Evolutionary conservation across 2,329 filamentous ascomycete species (phyloP), one percentile per base, ranked within the genome.

Genomic region (Xylaria sp.): DNA sequence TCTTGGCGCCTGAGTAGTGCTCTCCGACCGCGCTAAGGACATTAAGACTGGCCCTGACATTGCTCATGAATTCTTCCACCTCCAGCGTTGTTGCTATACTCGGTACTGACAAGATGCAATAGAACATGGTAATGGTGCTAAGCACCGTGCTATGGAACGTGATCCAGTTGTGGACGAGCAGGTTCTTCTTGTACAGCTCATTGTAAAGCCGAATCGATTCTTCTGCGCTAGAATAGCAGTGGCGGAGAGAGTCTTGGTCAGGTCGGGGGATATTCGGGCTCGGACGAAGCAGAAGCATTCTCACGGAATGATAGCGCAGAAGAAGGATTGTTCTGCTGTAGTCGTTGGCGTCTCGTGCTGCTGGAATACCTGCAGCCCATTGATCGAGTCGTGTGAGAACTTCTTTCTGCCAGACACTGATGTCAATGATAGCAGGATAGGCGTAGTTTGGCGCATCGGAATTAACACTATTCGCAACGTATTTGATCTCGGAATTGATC

Each of bases 401-500:
- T 7, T 77, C 78, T 1, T 68, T 73, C 59, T 86, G 83, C 85
- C 85, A 87, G 1, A 75, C 71, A 17, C 78, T 70, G 3, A 85
- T 80, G 50, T 85, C 79, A 7, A 78, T 75, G 1, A 85, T 38
- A 13, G 31, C 55, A 10, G 67, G 67, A 31, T 62, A 85, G 0
- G 84, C 82, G 59, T 86, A 86, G 6, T 74, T 73, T 0, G 84
- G 84, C 0, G 79, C 77, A 4, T 81, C 78, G 27, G 81, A 78
- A n/a, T 80, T 79, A 59, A 87, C 80, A 59, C 84, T 86, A 61
- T 87, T 85, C 39, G 84, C 81, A 2, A 87, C 78, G 54, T 86
- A 86, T 73, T 87, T 87, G n/a, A 87, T 86, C 70, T 87, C 85
- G 0, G 85, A 87, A 63, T 86, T 87, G 5, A 86, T 76, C 20